A percentile compares a stretch with the other conserved stretches of the same genome.
Conservation (phyloP, 1,139 yeast species). For the Debaryomyces subglobosus region DNA sequence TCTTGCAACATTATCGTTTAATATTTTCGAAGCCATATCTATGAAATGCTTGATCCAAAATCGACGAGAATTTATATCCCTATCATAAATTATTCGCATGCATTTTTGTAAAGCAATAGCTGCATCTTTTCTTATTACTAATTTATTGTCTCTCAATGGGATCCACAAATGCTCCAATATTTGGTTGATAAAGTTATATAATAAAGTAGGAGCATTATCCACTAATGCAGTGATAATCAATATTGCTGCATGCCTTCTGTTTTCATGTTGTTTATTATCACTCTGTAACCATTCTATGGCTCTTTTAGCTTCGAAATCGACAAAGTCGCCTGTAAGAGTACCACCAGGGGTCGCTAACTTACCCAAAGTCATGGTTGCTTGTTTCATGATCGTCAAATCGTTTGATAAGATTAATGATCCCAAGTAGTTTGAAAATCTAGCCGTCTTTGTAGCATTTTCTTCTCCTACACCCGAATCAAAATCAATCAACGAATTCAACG, state of each 20-base stretch:
- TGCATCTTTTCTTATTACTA: slow-evolving; percentile 77
- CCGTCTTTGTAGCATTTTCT: slow-evolving; percentile 85
- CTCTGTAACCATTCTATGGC: slow-evolving; percentile 90
- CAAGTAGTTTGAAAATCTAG: slow-evolving; percentile 86
- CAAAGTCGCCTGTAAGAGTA: slow-evolving; percentile 86
- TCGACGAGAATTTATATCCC: slow-evolving; percentile 72
- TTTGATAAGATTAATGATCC: slow-evolving; percentile 79
- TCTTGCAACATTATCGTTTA: slow-evolving; percentile 27
- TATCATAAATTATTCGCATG: slow-evolving; percentile 71
- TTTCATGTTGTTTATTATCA: slow-evolving; percentile 74
- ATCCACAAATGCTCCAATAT: slow-evolving; percentile 86
- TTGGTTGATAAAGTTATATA: slow-evolving; percentile 77
- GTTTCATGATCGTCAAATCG: slow-evolving; percentile 81
- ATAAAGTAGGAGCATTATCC: slow-evolving; percentile 80
- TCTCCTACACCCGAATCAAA: slow-evolving; percentile 68
- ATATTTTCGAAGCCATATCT: slow-evolving; percentile 54
- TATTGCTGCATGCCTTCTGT: slow-evolving; percentile 88
- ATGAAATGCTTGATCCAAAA: slow-evolving; percentile 76
- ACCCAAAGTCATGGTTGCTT: slow-evolving; percentile 86
- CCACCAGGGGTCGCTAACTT: slow-evolving; percentile 89
- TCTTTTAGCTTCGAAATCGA: slow-evolving; percentile 86
- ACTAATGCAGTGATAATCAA: slow-evolving; percentile 84
- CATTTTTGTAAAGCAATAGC: slow-evolving; percentile 82
- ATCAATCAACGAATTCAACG: slow-evolving; percentile 84
- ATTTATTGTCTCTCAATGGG: slow-evolving; percentile 78